phyloP scores from a whole-genome alignment of 768 basidiomycete species.

The Trametes sanguinea region DNA sequence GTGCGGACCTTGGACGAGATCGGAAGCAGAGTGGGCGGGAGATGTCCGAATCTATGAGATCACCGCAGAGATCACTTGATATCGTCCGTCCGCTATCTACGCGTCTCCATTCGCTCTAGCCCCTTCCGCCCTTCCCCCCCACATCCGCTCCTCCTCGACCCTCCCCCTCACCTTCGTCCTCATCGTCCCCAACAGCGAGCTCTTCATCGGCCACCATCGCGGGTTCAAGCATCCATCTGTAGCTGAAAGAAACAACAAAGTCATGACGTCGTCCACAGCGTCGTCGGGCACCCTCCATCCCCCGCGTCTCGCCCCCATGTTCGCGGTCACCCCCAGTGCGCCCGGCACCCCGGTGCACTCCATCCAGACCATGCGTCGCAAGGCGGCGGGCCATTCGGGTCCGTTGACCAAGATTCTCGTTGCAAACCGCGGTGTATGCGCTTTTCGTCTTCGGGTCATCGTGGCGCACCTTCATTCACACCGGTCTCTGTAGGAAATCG shows the following conservation, averaged over 20 bases:
- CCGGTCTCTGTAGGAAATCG: slow-evolving; percentile 78
- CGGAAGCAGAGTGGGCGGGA: slow-evolving; percentile 3
- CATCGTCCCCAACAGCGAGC: slow-evolving; percentile 16
- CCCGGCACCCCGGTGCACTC: slow-evolving; percentile 88
- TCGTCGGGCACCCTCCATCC: slow-evolving; percentile 53
- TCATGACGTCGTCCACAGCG: slow-evolving; percentile 22
- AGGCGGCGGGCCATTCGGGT: slow-evolving; percentile 87
- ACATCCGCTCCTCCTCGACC: background rate
- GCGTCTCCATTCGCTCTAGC: slow-evolving; percentile 16
- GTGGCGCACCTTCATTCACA: slow-evolving; percentile 1
- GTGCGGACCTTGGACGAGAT: slow-evolving; percentile 16
- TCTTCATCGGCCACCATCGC: background rate
- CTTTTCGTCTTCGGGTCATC: background rate
- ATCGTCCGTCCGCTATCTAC: slow-evolving; percentile 17
- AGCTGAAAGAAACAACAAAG: slow-evolving; percentile 2
- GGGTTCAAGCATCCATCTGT: background rate
- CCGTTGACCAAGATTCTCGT: slow-evolving; percentile 91
- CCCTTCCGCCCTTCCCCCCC: slow-evolving; percentile 5
- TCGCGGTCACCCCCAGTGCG: slow-evolving; percentile 71
- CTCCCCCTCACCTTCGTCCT: slow-evolving; percentile 13
- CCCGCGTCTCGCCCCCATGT: slow-evolving; percentile 70
- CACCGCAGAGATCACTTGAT: slow-evolving; percentile 23
- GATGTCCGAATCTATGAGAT: slow-evolving; percentile 18
- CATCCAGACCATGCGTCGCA: slow-evolving; percentile 88
- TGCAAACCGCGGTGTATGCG: slow-evolving; percentile 81